phyloP scores from a whole-genome alignment of 331 rosid genomes.

The Ulmus americana region DNA sequence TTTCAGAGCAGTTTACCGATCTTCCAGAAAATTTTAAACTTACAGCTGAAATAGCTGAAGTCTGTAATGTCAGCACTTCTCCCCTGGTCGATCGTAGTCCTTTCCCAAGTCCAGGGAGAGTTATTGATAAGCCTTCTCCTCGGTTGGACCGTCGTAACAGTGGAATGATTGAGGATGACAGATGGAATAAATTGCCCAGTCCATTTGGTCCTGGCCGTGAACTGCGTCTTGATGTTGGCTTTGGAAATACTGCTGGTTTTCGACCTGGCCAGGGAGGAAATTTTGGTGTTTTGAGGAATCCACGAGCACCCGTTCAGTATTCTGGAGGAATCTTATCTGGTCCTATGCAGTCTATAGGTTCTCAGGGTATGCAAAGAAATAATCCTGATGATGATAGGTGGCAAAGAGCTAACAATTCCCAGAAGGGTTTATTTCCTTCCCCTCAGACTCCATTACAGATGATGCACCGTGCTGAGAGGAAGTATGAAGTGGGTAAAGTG shows the following conservation, averaged over 20 bases:
- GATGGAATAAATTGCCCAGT: conserved; percentile 50
- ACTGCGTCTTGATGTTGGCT: conserved; percentile 39
- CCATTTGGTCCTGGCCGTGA: conserved; percentile 44
- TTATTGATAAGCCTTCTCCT: conserved; percentile 44
- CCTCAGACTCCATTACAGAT: conserved; percentile 60
- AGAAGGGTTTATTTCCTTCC: conserved; percentile 79
- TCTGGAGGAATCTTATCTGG: conserved; percentile 68
- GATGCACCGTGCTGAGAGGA: conserved; percentile 90
- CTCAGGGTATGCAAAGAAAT: conserved; percentile 66
- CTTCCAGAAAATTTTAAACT: conserved; percentile 60
- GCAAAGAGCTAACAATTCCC: conserved; percentile 69
- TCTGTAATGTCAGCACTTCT: conserved; percentile 26
- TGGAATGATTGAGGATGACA: conserved; percentile 58
- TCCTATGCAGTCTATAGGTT: conserved; percentile 57
- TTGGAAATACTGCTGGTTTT: conserved; percentile 43
- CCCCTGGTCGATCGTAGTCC: conserved; percentile 50
- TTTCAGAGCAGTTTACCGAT: conserved; percentile 43
- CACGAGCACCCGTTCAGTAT: conserved; percentile 51
- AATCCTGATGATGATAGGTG: conserved; percentile 76
- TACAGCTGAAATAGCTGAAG: conserved; percentile 32
- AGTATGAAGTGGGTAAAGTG: conserved; percentile 79
- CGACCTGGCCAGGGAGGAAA: conserved; percentile 60
- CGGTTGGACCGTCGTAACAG: conserved; percentile 69
- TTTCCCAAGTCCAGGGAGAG: conserved; percentile 57
- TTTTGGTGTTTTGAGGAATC: conserved; percentile 65